Base-by-base conservation (phyloP, 2,329 filamentous ascomycete species). In the Colletotrichum cordylinicola region DNA sequence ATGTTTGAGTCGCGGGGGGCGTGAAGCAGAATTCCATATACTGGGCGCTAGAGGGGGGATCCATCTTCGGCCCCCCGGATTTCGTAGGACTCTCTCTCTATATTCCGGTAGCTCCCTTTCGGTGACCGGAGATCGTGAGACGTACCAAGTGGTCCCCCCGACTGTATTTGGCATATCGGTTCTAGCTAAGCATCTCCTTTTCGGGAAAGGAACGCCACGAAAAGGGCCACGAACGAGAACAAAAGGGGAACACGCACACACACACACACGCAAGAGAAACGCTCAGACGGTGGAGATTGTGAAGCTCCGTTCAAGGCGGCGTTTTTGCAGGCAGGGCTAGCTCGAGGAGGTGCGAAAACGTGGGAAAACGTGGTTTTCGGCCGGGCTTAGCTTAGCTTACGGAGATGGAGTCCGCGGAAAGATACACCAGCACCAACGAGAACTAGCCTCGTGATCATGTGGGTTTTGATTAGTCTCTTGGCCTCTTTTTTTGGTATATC, bases 201-300 rank as follows among this genome's bases (percentile, higher is more conserved):
- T 24, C 56, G 24, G 27, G 52, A 24, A 27, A 56, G 0, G 21
- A n/a, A 13, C 15, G 15, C 18, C 67, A 18, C 21, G 31, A 43
- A 35, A 29, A 37, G 60, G n/a, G 67, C 29, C 37, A 61, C 72
- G 16, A 66, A 31, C 29, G 39, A 43, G 31, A 18, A 18, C 69
- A 43, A 52, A 55, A 24, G 35, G 66, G 39, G 12, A 24, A 24
- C 24, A n/a, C n/a, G n/a, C n/a, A n/a, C n/a, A 24, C 24, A 24
- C 24, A 24, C 24, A 24, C 24, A 24, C 24, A 24, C 24, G 4
- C 4, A 24, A 24, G 24, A 4, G 24, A 24, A 24, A 48, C 69
- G 72, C 69, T 75, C 72, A 72, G 72, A 75, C 62, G 60, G 72
- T 75, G 72, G 69, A 67, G 69, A 75, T 72, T 75, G 55, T 75